phyloP scores from a whole-genome alignment of 2,329 filamentous ascomycete species.

The Aspergillus melleus region DNA sequence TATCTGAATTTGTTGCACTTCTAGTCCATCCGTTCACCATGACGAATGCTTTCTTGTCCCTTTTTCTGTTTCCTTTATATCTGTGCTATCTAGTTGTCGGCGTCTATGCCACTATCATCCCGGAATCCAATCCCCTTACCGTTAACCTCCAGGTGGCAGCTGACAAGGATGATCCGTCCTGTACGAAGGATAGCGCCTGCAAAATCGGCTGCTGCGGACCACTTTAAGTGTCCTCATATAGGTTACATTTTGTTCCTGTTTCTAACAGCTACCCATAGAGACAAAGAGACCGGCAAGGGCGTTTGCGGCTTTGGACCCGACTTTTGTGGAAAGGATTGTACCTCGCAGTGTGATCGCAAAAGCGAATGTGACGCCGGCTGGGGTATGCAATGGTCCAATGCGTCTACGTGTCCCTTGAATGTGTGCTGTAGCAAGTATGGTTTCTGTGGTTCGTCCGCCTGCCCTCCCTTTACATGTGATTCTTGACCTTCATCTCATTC shows the following conservation, averaged over 20 bases:
- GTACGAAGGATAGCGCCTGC: constrained; percentile 7
- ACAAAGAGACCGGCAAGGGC: constrained; percentile 7
- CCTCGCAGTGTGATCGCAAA: constrained; percentile 21
- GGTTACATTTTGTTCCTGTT: not conserved
- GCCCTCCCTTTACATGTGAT: not conserved
- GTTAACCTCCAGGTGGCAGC: not conserved
- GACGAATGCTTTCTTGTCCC: not conserved
- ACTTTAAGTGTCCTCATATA: not conserved
- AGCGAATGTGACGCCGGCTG: constrained; percentile 27
- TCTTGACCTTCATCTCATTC: not conserved
- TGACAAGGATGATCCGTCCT: constrained; percentile 4
- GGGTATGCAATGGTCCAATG: constrained; percentile 15
- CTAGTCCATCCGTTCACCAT: not conserved
- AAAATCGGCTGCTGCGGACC: constrained; percentile 10
- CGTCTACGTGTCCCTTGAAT: constrained; percentile 28
- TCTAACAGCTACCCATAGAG: constrained; percentile 1
- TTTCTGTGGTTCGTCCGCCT: constrained; percentile 15
- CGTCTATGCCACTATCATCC: not conserved
- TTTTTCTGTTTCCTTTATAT: not conserved
- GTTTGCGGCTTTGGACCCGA: constrained; percentile 17
- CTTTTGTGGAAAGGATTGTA: constrained; percentile 16
- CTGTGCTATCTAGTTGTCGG: not conserved
- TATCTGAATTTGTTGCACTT: too few species aligned
- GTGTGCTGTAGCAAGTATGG: constrained; percentile 30
- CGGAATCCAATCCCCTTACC: not conserved